Base-by-base conservation (phyloP, 306 rosid species). In the Malus sieversii region DNA sequence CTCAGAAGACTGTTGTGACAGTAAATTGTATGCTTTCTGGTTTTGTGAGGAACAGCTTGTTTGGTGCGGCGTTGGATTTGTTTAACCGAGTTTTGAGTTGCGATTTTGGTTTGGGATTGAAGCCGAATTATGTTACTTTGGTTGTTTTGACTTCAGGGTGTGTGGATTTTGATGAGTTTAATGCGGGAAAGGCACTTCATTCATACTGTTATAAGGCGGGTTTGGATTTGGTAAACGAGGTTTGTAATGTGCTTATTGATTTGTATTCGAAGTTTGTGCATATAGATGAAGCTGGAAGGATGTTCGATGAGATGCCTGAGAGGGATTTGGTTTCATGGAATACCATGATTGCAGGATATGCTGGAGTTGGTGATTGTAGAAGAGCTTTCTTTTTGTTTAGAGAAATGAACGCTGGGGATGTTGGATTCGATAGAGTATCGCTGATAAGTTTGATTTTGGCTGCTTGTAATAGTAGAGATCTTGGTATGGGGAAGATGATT, bases 301-400 rank as follows among this genome's bases (percentile, higher is more conserved):
- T 77, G 71, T 77, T 77, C 19, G 23, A 62, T 30, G 76, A 60
- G 68, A 77, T 77, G 81, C 64, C 76, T 10, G 81, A 77, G 58
- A 13, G 44, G 58, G 81, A 70, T 70, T 70, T 77, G 81, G 71
- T 77, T 61, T 77, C 76, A 1, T 77, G 71, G 81, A 77, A 77
- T 48, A 70, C 81, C 16, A 61, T 77, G 71, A 61, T 70, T 33
- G 30, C 76, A 61, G 76, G 81, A 16, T 77, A 46, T 33, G 81
- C 81, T 61, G 59, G 59, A 68, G 65, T n/a, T 61, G 68, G 81
- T 61, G 60, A 77, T 52, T 29, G 71, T 20, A 27, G 55, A 46
- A 61, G 46, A 32, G 63, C 81, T 45, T 77, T 77, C 12, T 60
- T 4, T 59, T 77, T 77, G 65, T 77, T 77, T 45, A 77, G 48